Percentiles rank a stretch among this genome's conserved stretches.
Conservation (phyloP, 2,329 filamentous ascomycete genomes). For the Sclerotinia glacialis region DNA sequence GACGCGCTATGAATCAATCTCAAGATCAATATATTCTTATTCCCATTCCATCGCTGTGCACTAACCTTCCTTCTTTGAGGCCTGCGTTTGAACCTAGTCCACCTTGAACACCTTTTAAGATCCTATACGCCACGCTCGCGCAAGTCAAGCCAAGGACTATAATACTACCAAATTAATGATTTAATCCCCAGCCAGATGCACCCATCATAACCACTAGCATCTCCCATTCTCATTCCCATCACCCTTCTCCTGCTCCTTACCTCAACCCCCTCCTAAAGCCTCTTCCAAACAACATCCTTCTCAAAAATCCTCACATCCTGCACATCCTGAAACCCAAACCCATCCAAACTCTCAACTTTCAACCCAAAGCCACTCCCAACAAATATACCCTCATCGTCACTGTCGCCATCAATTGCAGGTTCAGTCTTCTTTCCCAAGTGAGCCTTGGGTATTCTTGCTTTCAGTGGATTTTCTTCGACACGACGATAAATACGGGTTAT, state of each 20-base stretch:
- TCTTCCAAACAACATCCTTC: constrained; percentile 51
- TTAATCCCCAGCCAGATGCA: neutral
- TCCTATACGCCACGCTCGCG: neutral
- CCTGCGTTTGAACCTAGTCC: neutral
- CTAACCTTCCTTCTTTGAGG: neutral
- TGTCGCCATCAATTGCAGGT: constrained; percentile 22
- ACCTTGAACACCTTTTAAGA: neutral
- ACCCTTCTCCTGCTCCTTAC: neutral
- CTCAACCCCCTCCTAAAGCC: constrained; percentile 38
- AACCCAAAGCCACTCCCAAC: neutral
- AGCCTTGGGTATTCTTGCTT: neutral
- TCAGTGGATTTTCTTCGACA: constrained; percentile 7
- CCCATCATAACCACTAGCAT: neutral
- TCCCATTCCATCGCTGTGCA: neutral
- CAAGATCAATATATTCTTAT: neutral
- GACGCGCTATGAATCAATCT: too few species aligned
- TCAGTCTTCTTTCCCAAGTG: constrained; percentile 25
- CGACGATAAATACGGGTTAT: constrained; percentile 48
- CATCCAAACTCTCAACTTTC: constrained; percentile 43
- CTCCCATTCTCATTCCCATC: too few species aligned
- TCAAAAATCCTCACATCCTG: constrained; percentile 55
- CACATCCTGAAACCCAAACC: constrained; percentile 46
- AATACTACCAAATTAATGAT: too few species aligned
- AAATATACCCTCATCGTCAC: constrained; percentile 37
- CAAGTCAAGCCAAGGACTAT: neutral